phyloP scores from a whole-genome alignment of 257 asterid species.

The Perilla frutescens region DNA sequence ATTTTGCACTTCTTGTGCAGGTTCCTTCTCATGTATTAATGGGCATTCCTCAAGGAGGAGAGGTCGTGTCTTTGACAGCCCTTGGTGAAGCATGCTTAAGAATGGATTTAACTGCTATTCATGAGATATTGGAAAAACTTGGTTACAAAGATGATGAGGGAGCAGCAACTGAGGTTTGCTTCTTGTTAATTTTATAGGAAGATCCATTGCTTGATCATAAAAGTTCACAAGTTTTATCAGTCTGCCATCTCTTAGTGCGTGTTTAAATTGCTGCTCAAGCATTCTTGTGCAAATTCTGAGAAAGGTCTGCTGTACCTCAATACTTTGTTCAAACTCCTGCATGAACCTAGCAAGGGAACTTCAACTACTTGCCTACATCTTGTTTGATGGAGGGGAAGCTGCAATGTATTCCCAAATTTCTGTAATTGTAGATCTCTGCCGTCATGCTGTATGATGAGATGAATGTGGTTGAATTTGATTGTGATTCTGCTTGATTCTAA shows the following conservation, averaged over 20 bases:
- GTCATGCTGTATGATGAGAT: neutral
- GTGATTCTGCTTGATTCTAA: neutral
- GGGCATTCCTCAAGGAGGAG: constrained; percentile 63
- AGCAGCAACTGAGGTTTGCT: constrained; percentile 71
- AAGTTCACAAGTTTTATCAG: neutral
- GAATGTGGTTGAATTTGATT: neutral
- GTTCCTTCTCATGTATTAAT: constrained; percentile 66
- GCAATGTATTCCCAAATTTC: neutral
- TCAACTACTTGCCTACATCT: neutral
- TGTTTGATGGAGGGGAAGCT: neutral
- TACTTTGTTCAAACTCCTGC: neutral
- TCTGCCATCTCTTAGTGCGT: neutral
- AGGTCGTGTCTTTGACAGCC: constrained; percentile 51
- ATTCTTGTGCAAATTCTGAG: neutral
- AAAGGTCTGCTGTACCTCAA: neutral
- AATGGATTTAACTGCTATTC: constrained; percentile 76
- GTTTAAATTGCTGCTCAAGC: neutral
- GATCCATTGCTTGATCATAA: neutral
- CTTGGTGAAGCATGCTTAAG: constrained; percentile 75
- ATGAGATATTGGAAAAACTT: constrained; percentile 67
- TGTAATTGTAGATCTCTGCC: neutral
- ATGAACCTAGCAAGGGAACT: neutral
- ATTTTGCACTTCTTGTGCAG: constrained; percentile 37
- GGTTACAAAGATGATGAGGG: constrained; percentile 81
- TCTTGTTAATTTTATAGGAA: constrained; percentile 19